Conservation (phyloP, 2,329 filamentous ascomycete species). For the Pochonia chlamydosporia region DNA sequence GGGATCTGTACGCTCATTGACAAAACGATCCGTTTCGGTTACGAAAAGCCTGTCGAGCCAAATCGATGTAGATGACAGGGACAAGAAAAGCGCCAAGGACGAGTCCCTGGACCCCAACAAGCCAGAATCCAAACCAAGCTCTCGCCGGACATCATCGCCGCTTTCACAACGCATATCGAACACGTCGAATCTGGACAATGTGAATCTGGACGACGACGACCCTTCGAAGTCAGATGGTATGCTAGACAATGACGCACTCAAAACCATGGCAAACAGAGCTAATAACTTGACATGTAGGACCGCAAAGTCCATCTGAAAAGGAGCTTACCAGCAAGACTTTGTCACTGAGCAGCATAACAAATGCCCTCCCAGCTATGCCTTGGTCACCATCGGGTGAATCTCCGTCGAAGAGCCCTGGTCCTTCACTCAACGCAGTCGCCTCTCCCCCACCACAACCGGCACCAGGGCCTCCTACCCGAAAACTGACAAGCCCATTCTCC, state of each 20-base stretch:
- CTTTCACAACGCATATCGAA: conserved; percentile 40
- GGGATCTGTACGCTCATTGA: conserved; percentile 58
- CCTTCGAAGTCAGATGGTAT: conserved; percentile 28
- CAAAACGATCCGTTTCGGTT: conserved; percentile 35
- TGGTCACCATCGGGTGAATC: conserved; percentile 58
- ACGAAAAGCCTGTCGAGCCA: conserved; percentile 25
- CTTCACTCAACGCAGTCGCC: conserved; percentile 24
- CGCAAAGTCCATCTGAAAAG: conserved; percentile 26
- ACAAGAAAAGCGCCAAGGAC: conserved; percentile 8
- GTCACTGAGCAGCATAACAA: conserved; percentile 65
- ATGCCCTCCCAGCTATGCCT: conserved; percentile 64
- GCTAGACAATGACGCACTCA: background rate
- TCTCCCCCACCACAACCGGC: conserved; percentile 24
- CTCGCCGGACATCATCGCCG: conserved; percentile 30
- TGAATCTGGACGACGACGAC: conserved; percentile 61
- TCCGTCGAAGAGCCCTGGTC: conserved; percentile 38
- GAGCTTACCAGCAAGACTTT: conserved; percentile 48
- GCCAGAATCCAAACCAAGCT: conserved; percentile 13
- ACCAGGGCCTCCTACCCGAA: conserved; percentile 46
- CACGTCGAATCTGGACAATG: conserved; percentile 48
- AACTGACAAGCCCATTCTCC: conserved; percentile 81
- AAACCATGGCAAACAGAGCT: conserved; percentile 10
- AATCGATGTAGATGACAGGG: conserved; percentile 1
- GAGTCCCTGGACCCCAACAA: conserved; percentile 11
- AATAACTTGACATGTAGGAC: conserved; percentile 18